Conservation (phyloP, 129 eudicot genomes). For the Artemisia annua region DNA sequence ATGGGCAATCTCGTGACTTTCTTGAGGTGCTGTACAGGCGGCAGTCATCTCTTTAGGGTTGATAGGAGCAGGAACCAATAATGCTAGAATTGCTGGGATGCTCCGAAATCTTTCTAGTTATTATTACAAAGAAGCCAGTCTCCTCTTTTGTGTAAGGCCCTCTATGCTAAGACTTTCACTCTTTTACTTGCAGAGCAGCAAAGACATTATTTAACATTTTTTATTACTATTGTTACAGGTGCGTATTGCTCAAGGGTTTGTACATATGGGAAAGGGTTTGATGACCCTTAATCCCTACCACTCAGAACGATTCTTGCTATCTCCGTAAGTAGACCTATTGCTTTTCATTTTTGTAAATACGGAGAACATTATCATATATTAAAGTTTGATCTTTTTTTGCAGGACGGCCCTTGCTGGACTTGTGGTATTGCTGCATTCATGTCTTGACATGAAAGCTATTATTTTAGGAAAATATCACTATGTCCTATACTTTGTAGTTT, state of each 20-base stretch:
- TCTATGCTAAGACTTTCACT: constrained; percentile 6
- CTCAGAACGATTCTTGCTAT: constrained; percentile 84
- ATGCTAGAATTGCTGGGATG: constrained; percentile 99
- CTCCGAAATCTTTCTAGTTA: constrained; percentile 97
- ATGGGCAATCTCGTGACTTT: background rate
- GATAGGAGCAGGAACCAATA: constrained; percentile 98
- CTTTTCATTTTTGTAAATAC: background rate
- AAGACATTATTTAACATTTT: background rate
- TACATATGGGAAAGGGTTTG: constrained; percentile 94
- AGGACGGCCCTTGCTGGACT: constrained; percentile 95
- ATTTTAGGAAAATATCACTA: constrained; percentile 93
- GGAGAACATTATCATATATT: background rate
- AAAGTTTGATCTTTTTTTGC: background rate
- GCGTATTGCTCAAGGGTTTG: constrained; percentile 97
- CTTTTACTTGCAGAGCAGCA: background rate
- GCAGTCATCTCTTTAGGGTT: constrained; percentile 90
- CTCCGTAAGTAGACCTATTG: constrained; percentile 66
- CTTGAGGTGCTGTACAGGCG: constrained; percentile 48
- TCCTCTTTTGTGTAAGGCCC: constrained; percentile 77
- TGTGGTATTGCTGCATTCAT: constrained; percentile 70
- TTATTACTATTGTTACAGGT: constrained; percentile 48
- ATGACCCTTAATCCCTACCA: constrained; percentile 91
- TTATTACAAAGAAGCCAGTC: constrained; percentile 96
- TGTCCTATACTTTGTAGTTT: constrained; percentile 80
- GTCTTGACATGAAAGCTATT: constrained; percentile 90